phyloP scores from a whole-genome alignment of 2,329 filamentous ascomycete species.

The Talaromyces amestolkiae region DNA sequence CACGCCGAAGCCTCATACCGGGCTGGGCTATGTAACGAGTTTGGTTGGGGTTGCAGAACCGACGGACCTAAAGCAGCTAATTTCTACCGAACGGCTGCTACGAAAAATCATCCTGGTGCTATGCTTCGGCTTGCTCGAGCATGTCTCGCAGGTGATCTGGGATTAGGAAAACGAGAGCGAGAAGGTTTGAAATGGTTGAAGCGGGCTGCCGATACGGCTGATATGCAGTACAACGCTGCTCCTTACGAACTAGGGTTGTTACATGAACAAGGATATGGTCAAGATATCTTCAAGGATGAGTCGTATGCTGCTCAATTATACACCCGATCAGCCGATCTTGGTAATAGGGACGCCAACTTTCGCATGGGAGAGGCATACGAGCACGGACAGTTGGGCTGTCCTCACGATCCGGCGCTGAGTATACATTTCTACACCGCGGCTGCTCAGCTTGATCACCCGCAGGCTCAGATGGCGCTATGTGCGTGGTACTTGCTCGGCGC shows the following conservation, averaged over 20 bases:
- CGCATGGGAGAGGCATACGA: constrained; percentile 96
- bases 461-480: constrained; percentile 96
- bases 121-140: constrained; percentile 90
- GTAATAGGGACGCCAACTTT: constrained; percentile 80
- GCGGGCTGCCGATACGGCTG: constrained; percentile 83
- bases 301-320: constrained; percentile 90
- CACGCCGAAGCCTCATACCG: constrained; percentile 95
- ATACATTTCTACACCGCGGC: constrained; percentile 97
- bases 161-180: constrained; percentile 74
- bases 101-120: constrained; percentile 91
- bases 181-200: constrained; percentile 98
- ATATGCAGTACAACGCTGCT: constrained; percentile 85
- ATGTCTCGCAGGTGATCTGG: constrained; percentile 84
- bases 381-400: constrained; percentile 82
- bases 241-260: constrained; percentile 86
- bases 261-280: constrained; percentile 90
- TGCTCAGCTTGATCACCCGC: constrained; percentile 76
- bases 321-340: constrained; percentile 88
- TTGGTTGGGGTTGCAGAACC: constrained; percentile 91
- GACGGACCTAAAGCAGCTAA: constrained; percentile 90
- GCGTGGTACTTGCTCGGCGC: constrained; percentile 98
- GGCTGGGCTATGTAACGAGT: constrained; percentile 92
- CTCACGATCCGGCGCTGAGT: constrained; percentile 84
- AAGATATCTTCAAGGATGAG: constrained; percentile 89
- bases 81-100: constrained; percentile 84